Conservation (phyloP, 1,284 basidiomycete genomes). For the Xanthoconium separans region DNA sequence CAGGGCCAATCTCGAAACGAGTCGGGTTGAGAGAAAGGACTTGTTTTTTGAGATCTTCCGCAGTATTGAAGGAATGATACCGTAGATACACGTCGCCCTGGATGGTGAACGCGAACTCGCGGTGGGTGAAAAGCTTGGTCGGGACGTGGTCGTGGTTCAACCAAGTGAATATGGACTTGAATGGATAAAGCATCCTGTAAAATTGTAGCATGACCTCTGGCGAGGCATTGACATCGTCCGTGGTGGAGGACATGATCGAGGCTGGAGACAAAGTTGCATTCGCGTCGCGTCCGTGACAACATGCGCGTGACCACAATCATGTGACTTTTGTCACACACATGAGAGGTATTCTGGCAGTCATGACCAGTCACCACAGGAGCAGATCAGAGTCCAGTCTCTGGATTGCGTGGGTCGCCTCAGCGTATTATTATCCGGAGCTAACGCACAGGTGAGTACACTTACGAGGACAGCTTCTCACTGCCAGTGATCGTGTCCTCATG, state of each 20-base stretch:
- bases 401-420: background rate
- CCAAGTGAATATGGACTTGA: slow-evolving; percentile 93
- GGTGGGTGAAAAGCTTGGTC: slow-evolving; percentile 79
- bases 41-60: slow-evolving; percentile 92
- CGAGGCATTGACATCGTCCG: slow-evolving; percentile 23
- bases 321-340: slow-evolving; percentile 6
- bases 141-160: slow-evolving; percentile 87
- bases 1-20: slow-evolving; percentile 96
- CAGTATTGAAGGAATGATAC: slow-evolving; percentile 87
- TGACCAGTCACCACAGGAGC: too few relatives aligned
- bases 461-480: background rate
- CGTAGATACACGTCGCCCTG: slow-evolving; percentile 91
- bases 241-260: slow-evolving; percentile 14
- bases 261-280: too few relatives aligned
- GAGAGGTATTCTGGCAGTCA: too few relatives aligned
- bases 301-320: slow-evolving; percentile 22
- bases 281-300: slow-evolving; percentile 21
- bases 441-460: too few relatives aligned
- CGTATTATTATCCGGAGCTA: too few relatives aligned
- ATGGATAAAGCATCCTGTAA: slow-evolving; percentile 92
- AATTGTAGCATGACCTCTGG: slow-evolving; percentile 80
- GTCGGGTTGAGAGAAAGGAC: slow-evolving; percentile 80
- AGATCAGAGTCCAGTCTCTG: too few relatives aligned
- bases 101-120: slow-evolving; percentile 97
- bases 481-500: slow-evolving; percentile 1